phyloP scores from a whole-genome alignment of 371 early-diverging fungal genomes.

The Parasitella parasitica region DNA sequence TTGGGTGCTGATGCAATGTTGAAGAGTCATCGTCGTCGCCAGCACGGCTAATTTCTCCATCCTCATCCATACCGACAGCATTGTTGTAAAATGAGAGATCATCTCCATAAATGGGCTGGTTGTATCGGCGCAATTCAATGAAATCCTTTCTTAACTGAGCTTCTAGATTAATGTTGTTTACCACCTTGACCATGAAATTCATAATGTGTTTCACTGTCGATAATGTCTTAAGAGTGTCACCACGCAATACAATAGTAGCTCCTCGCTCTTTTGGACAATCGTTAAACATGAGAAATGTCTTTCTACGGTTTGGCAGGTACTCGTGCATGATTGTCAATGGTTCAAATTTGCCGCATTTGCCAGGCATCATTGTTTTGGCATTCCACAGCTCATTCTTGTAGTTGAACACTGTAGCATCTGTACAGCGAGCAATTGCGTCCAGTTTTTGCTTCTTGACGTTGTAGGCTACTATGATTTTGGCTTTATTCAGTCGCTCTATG shows the following conservation, averaged over 20 bases:
- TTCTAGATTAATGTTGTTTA: constrained; percentile 82
- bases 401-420: constrained; percentile 78
- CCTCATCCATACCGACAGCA: not conserved
- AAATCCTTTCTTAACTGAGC: constrained; percentile 39
- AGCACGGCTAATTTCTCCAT: not conserved
- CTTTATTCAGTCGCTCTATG: constrained; percentile 77
- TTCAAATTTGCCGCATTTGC: constrained; percentile 75
- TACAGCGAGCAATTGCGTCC: constrained; percentile 78
- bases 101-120: constrained; percentile 2
- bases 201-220: constrained; percentile 73
- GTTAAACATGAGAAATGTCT: constrained; percentile 85
- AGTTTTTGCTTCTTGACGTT: constrained; percentile 84
- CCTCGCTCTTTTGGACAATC: constrained; percentile 80
- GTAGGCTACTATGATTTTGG: constrained; percentile 73
- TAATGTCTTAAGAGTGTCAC: constrained; percentile 62
- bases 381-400: constrained; percentile 76
- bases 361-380: constrained; percentile 61
- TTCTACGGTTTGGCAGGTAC: constrained; percentile 72
- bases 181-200: constrained; percentile 78
- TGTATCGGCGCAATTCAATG: constrained; percentile 14
- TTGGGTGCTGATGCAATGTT: not conserved
- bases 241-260: constrained; percentile 87
- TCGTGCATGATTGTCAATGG: constrained; percentile 78
- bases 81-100: not conserved
- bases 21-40: constrained; percentile 2